Base-by-base conservation (phyloP, 257 asterid genomes). In the Plantago ovata region DNA sequence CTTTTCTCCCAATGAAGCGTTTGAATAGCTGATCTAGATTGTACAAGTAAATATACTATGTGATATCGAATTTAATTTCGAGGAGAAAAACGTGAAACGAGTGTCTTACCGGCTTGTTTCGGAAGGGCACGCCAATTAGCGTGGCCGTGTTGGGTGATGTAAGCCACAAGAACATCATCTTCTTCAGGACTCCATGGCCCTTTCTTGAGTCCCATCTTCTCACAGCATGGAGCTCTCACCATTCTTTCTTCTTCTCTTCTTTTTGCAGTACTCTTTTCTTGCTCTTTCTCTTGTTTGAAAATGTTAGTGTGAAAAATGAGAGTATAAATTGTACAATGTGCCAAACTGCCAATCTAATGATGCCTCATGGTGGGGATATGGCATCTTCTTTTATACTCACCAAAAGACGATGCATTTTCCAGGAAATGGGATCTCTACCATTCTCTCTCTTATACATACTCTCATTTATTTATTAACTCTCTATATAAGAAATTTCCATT, bases 171-270 rank as follows among this genome's bases (percentile, higher is more conserved):
- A 68, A 73, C 75, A 60, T 77, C 69, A 46, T 83, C 91, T 73
- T 83, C 91, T 40, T 83, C 81, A 24, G 83, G 74, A 74, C 78
- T 70, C 91, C 87, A 83, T 0, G 91, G 85, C 51, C 91, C 91
- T 67, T 67, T 77, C 75, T 77, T 83, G 60, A 80, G 64, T 23
- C 85, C 91, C 81, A 73, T 75, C 61, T 77, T 83, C 61, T 83
- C 91, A 71, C 91, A 83, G 65, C 84, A 80, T 13, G 91, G 91
- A 60, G 90, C 95, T 73, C 96, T 83, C 68, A 68, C 96, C 98
- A 91, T 91, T 69, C 66, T 64, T 16, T 4, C 15, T 46, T n/a
- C 15, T 38, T 46, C 11, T 10, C 10, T 41, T 19, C 39, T 9
- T 6, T 42, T 5, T 40, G 2, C n/a, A n/a, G n/a, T 43, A 6